Conservation (phyloP, 1,284 basidiomycete species). For the Sphagnurus paluster region DNA sequence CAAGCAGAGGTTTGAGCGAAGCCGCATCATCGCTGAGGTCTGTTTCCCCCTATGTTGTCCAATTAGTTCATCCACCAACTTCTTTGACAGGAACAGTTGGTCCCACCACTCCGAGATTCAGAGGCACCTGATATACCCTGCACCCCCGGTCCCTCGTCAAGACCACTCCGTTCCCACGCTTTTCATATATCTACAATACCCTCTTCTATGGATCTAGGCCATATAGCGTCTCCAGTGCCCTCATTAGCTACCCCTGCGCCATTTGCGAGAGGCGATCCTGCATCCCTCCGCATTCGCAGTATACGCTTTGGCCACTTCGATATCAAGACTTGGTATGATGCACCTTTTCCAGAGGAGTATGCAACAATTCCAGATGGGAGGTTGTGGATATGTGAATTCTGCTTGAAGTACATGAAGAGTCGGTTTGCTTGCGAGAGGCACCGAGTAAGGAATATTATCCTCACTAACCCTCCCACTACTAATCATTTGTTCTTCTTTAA, state of each 20-base stretch:
- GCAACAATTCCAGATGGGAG: constrained; percentile 90
- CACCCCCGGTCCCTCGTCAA: constrained; percentile 54
- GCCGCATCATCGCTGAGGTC: constrained; percentile 72
- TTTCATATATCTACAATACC: constrained; percentile 31
- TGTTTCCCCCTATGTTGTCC: constrained; percentile 16
- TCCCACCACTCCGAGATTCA: constrained; percentile 35
- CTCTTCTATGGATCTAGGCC: constrained; percentile 21
- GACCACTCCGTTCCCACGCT: constrained; percentile 60
- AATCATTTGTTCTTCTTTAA: constrained; percentile 13
- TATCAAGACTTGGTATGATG: constrained; percentile 98
- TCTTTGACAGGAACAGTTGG: constrained; percentile 51
- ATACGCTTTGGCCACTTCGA: constrained; percentile 96
- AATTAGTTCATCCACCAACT: constrained; percentile 4
- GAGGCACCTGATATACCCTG: constrained; percentile 41
- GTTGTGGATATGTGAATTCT: constrained; percentile 98
- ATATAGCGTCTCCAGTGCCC: constrained; percentile 36
- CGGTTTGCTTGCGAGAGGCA: constrained; percentile 87
- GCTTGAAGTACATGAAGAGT: constrained; percentile 98
- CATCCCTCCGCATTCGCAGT: constrained; percentile 71
- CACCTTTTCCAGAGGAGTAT: constrained; percentile 98
- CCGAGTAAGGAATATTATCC: constrained; percentile 53
- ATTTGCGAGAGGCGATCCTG: constrained; percentile 34
- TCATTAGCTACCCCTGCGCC: constrained; percentile 33
- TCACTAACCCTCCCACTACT: constrained; percentile 6
- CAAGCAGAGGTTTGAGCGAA: constrained; percentile 76